Conservation (phyloP, 345 rosid genomes). For the Corchorus olitorius region DNA sequence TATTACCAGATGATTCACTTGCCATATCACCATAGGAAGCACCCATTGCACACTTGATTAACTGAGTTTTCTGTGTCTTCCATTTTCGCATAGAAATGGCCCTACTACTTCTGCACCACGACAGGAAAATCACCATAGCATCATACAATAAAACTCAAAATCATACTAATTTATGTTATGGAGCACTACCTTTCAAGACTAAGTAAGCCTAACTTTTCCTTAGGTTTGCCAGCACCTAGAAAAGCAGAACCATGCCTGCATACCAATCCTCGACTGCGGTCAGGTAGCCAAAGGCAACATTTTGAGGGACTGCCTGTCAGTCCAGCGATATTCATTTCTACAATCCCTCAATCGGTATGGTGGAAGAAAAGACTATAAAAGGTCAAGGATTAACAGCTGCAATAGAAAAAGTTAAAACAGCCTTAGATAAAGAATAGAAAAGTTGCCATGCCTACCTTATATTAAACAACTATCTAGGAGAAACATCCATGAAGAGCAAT, state of each 20-base stretch:
- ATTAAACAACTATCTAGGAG: background rate
- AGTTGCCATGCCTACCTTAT: background rate
- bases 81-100: slow-evolving; percentile 35
- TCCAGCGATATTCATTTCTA: slow-evolving; percentile 66
- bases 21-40: slow-evolving; percentile 76
- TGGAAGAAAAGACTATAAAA: background rate
- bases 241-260: slow-evolving; percentile 37
- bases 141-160: background rate
- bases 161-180: background rate
- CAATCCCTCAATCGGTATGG: background rate
- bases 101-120: slow-evolving; percentile 32
- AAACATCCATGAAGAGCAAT: background rate
- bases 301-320: slow-evolving; percentile 55
- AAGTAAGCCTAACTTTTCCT: slow-evolving; percentile 26
- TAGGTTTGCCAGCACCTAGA: slow-evolving; percentile 28
- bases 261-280: slow-evolving; percentile 27
- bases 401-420: background rate
- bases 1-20: slow-evolving; percentile 53
- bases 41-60: slow-evolving; percentile 64
- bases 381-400: slow-evolving; percentile 8
- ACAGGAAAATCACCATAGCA: slow-evolving; percentile 5
- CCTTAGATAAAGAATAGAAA: background rate
- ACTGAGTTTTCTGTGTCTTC: slow-evolving; percentile 25
- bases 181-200: slow-evolving; percentile 47
- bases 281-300: slow-evolving; percentile 46